Evolutionary conservation across 148 eudicot species (phyloP).

Genomic region (Chenopodium berlandieri): DNA sequence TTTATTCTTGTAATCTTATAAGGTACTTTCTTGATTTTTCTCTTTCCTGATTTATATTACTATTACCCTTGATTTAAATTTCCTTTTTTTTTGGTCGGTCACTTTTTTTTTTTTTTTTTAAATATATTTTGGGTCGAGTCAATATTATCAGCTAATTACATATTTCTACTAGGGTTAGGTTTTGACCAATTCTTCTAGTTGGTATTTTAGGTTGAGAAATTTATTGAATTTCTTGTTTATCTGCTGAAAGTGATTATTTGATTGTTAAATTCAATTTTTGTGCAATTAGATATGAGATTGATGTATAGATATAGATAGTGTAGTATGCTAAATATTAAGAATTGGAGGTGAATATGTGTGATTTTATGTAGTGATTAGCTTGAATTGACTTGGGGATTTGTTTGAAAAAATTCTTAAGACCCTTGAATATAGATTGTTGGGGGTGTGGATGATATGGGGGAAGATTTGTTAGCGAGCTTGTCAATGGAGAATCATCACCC

Average conservation of each 20-base stretch:
- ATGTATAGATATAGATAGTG: conserved; percentile 14
- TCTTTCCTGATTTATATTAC: background rate
- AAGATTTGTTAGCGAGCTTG: conserved; percentile 54
- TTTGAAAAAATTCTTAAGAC: background rate
- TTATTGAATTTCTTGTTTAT: background rate
- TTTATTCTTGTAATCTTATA: background rate
- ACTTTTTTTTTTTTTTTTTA: background rate
- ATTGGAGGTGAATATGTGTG: conserved; percentile 9
- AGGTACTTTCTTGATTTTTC: conserved; percentile 5
- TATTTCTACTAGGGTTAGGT: conserved; percentile 6
- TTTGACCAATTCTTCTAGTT: conserved; percentile 13
- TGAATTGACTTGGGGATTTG: conserved; percentile 16
- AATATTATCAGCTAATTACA: background rate
- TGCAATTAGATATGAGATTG: conserved; percentile 18
- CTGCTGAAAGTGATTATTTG: conserved; percentile 9
- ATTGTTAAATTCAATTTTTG: background rate
- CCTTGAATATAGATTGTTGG: conserved; percentile 1
- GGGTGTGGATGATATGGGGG: conserved; percentile 40
- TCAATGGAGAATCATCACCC: conserved; percentile 67
- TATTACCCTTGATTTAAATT: conserved; percentile 1
- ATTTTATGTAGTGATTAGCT: conserved; percentile 6
- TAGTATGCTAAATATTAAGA: background rate
- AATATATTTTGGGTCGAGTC: background rate
- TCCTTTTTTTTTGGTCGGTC: background rate
- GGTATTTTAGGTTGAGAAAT: background rate